Percentiles rank a stretch among this genome's conserved stretches.
Conservation (phyloP, 2,329 filamentous ascomycete genomes). For the Ceratocystis smalleyi region DNA sequence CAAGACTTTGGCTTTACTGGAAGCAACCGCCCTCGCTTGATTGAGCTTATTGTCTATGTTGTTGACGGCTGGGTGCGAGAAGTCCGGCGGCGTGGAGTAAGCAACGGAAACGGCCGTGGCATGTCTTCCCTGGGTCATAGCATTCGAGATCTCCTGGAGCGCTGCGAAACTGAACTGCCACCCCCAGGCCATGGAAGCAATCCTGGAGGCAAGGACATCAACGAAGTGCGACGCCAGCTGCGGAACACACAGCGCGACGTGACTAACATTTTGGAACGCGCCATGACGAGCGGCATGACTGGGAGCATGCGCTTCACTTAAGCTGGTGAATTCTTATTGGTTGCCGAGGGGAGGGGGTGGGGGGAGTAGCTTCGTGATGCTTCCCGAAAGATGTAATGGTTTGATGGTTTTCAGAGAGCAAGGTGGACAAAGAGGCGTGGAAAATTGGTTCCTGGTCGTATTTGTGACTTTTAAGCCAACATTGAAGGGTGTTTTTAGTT, state of each 20-base stretch:
- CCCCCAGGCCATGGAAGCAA: conserved; percentile 28
- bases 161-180: conserved; percentile 34
- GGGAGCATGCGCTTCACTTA: conserved; percentile 33
- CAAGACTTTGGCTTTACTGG: conserved; percentile 45
- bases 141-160: conserved; percentile 35
- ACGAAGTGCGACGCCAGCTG: conserved; percentile 30
- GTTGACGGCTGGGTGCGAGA: conserved; percentile 37
- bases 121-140: conserved; percentile 23
- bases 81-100: conserved; percentile 29
- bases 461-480: not conserved
- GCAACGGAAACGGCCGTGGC: conserved; percentile 24
- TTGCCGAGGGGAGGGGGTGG: not conserved
- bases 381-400: not conserved
- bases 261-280: conserved; percentile 29
- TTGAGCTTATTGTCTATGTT: conserved; percentile 38
- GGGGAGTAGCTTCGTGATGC: not conserved
- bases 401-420: not conserved
- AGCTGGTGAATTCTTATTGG: conserved; percentile 15
- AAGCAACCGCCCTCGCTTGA: conserved; percentile 32
- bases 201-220: conserved; percentile 31
- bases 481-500: too few species aligned
- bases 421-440: not conserved
- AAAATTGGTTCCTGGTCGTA: not conserved
- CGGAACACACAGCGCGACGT: conserved; percentile 31
- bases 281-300: conserved; percentile 22